Conservation (phyloP, 805 yeast genomes). For the Saccharomycopsis malanga region DNA sequence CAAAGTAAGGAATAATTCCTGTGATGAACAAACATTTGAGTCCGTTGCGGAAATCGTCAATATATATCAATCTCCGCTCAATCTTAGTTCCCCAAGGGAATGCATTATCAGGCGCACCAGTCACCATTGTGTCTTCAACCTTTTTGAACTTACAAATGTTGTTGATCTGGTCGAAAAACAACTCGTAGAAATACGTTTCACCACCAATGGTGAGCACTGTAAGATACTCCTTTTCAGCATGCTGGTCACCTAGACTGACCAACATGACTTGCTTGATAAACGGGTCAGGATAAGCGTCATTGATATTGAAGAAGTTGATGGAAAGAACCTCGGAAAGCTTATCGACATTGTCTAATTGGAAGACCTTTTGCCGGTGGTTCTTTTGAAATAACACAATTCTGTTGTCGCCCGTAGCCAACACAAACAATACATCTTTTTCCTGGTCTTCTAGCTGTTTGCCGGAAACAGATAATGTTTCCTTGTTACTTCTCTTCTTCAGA, state of each 20-base stretch:
- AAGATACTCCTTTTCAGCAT: conserved; percentile 51
- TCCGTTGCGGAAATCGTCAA: conserved; percentile 47
- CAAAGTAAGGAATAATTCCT: conserved; percentile 64
- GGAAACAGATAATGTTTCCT: neutral
- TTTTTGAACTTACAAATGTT: conserved; percentile 38
- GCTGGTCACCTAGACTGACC: conserved; percentile 55
- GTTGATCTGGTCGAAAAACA: conserved; percentile 40
- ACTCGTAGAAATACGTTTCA: conserved; percentile 61
- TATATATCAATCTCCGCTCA: conserved; percentile 59
- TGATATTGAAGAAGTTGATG: conserved; percentile 19
- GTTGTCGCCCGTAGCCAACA: conserved; percentile 55
- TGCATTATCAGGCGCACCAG: conserved; percentile 80
- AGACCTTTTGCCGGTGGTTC: conserved; percentile 37
- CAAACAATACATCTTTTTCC: conserved; percentile 17
- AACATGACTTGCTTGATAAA: conserved; percentile 60
- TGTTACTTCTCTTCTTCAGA: conserved; percentile 3
- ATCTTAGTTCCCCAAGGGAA: conserved; percentile 59
- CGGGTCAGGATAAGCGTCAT: conserved; percentile 22
- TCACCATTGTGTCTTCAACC: conserved; percentile 37
- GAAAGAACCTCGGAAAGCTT: conserved; percentile 29
- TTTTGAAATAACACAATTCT: conserved; percentile 58
- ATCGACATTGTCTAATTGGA: conserved; percentile 33
- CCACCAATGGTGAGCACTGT: conserved; percentile 76
- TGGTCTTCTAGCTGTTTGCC: neutral
- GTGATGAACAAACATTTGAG: conserved; percentile 59